These are phyloP conservation scores for Tolypocladium sp. DNA, from an alignment of 2,329 filamentous ascomycete genomes.

Conservation along the genomic window DNA sequence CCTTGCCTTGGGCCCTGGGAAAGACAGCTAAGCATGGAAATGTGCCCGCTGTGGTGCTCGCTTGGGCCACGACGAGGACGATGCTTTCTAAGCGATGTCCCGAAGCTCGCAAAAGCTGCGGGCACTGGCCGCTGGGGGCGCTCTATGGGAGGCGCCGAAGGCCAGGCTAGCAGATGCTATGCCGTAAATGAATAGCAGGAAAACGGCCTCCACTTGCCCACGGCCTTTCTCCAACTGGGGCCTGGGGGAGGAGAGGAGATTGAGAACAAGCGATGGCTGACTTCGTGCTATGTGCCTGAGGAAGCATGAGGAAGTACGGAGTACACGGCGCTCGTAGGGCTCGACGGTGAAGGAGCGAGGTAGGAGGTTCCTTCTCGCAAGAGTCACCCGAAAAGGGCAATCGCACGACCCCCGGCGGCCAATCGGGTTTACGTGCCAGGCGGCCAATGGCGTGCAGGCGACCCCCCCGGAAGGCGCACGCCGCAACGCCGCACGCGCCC, in stretches of 20 bases:
- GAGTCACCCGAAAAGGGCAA: conserved; percentile 20
- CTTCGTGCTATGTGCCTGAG: neutral
- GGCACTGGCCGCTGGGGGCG: neutral
- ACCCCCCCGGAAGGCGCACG: too few relatives aligned
- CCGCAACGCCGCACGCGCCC: too few relatives aligned
- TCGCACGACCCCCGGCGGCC: conserved; percentile 4
- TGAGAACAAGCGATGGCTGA: neutral
- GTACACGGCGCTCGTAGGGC: neutral
- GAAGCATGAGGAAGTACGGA: neutral
- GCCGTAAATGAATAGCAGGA: neutral
- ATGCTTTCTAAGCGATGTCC: neutral
- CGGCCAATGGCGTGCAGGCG: neutral
- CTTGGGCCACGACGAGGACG: neutral
- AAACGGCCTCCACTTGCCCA: neutral
- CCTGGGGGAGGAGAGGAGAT: neutral
- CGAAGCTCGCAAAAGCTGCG: neutral
- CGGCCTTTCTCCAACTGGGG: neutral
- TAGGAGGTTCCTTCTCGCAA: conserved; percentile 15
- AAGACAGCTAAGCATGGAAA: neutral
- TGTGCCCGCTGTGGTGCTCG: neutral
- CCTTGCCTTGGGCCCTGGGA: neutral
- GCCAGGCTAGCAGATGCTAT: neutral
- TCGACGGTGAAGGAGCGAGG: neutral
- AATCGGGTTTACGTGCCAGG: conserved; percentile 1
- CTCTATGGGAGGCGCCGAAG: neutral